Conservation (phyloP, 768 basidiomycete species). For the Xerocomus spinulosus region DNA sequence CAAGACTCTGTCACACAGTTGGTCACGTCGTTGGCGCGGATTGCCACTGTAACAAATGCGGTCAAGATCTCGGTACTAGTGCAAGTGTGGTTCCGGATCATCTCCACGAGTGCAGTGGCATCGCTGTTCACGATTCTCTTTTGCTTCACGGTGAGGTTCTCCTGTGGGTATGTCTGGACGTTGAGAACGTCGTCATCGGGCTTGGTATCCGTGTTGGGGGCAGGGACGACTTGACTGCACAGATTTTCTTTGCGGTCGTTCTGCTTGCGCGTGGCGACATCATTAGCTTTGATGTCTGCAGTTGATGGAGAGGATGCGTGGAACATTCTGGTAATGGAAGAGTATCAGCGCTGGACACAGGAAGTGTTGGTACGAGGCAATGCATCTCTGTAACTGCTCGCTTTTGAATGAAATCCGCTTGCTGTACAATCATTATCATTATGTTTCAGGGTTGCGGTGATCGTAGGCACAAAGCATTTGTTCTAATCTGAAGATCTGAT, state of each 20-base stretch:
- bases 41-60: conserved; percentile 26
- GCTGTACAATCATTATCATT: conserved; percentile 9
- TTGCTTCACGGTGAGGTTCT: conserved; percentile 21
- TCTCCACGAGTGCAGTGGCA: conserved; percentile 25
- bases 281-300: too few relatives aligned
- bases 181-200: conserved; percentile 7
- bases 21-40: conserved; percentile 33
- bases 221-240: conserved; percentile 2
- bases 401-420: conserved; percentile 6
- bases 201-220: not conserved
- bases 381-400: not conserved
- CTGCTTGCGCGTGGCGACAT: conserved; percentile 22
- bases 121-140: conserved; percentile 28
- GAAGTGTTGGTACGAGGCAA: conserved; percentile 1
- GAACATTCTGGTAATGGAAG: conserved; percentile 5
- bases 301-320: not conserved
- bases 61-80: conserved; percentile 24
- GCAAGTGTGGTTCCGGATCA: conserved; percentile 19
- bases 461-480: too few relatives aligned
- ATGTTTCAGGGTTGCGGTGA: too few relatives aligned
- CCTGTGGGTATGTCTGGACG: conserved; percentile 28
- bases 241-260: conserved; percentile 21
- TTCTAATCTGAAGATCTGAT: too few relatives aligned
- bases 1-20: conserved; percentile 59
- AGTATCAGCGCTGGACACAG: not conserved